Evolutionary conservation across 371 early-diverging fungal species (phyloP), one percentile per base, ranked within the genome.

Genomic region (Chytridium lagenaria): DNA sequence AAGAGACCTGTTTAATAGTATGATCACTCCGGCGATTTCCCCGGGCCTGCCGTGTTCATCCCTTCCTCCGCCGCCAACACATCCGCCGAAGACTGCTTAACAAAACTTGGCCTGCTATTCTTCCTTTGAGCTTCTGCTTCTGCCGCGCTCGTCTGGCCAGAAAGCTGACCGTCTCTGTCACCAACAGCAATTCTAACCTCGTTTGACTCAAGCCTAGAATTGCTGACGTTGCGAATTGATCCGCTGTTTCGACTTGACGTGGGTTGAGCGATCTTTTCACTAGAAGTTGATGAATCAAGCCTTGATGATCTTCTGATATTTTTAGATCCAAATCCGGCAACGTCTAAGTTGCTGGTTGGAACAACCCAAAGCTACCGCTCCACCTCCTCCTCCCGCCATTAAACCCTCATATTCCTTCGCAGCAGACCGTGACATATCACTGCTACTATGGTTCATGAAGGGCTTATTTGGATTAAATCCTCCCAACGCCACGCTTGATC

Each of bases 31-130:
- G n/a, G n/a, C n/a, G n/a, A 19, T 12, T 7, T 7, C 44, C 19
- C 44, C 44, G 44, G 7, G 44, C 44, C 19, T 12, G 7, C 44
- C 44, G 7, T 44, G 23, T 7, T 10, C 10, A 55, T 34, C 5
- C 61, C 61, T 23, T 61, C 61, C 36, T 61, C 61, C 7, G 61
- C 61, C 3, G 61, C 61, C 7, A 61, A 34, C 5, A 61, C 61
- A 12, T 7, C 61, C 3, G 16, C 61, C 5, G 61, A 61, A 22
- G 36, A 31, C 26, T 61, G 61, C 61, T 61, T 61, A 33, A 33
- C 61, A 28, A 61, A 23, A 3, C 10, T 7, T 15, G 61, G 3
- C 19, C 12, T 28, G 7, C 23, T 61, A 31, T 52, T 52, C 23
- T 23, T 52, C 55, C 44, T 44, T 44, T 44, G 44, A n/a, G n/a